Evolutionary conservation across 2,329 filamentous ascomycete species (phyloP).

Genomic region (Penicillium sp.): DNA sequence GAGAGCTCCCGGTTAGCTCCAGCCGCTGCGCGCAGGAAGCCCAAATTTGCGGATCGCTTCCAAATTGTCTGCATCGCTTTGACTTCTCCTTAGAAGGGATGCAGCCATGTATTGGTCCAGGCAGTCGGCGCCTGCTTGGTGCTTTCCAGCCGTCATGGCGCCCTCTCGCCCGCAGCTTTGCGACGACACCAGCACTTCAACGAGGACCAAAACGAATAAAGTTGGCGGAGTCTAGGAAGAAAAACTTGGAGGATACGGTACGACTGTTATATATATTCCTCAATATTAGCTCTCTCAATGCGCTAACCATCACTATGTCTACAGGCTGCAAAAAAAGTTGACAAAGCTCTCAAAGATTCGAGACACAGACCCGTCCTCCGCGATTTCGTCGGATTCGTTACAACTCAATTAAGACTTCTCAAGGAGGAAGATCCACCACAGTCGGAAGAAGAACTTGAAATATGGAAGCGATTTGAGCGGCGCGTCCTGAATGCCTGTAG

Average conservation of each 20-base stretch:
- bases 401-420: conserved; percentile 32
- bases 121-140: conserved; percentile 49
- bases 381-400: conserved; percentile 36
- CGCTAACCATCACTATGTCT: not conserved
- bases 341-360: not conserved
- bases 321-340: not conserved
- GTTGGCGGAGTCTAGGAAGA: conserved; percentile 13
- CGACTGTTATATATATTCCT: not conserved
- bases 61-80: not conserved
- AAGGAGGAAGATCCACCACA: conserved; percentile 25
- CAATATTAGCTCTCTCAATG: not conserved
- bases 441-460: conserved; percentile 23
- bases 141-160: conserved; percentile 39
- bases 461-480: conserved; percentile 40
- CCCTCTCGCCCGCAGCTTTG: conserved; percentile 36
- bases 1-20: not conserved
- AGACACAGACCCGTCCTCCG: conserved; percentile 20
- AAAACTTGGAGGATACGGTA: not conserved
- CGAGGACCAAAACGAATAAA: conserved; percentile 23
- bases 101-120: conserved; percentile 44
- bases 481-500: conserved; percentile 37
- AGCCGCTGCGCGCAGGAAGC: not conserved
- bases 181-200: conserved; percentile 35
- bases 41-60: not conserved
- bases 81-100: conserved; percentile 35